Percentiles rank a stretch among this genome's conserved stretches.
Conservation (phyloP, 768 basidiomycete genomes). For the Lepiota subincarnata region DNA sequence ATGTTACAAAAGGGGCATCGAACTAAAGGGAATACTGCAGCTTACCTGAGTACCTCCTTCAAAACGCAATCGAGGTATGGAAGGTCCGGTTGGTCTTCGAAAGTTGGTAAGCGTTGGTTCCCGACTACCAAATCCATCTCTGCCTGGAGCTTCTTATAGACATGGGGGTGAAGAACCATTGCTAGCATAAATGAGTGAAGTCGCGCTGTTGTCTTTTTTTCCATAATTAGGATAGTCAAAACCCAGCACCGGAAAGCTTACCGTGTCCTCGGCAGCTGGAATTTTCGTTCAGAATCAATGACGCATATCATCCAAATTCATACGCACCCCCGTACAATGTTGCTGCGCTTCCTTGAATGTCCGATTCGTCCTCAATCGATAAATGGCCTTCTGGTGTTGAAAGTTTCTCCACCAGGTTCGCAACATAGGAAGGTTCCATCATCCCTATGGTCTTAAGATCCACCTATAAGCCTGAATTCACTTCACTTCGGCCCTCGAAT, state of each 20-base stretch:
- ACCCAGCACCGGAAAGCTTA: constrained; percentile 12
- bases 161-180: constrained; percentile 50
- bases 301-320: background rate
- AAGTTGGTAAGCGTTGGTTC: constrained; percentile 40
- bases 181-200: constrained; percentile 49
- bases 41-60: constrained; percentile 45
- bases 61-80: constrained; percentile 45
- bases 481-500: background rate
- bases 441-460: constrained; percentile 35
- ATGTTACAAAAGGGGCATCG: constrained; percentile 1
- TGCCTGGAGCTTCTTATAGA: constrained; percentile 43
- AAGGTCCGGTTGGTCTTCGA: constrained; percentile 38
- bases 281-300: background rate
- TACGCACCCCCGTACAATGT: constrained; percentile 45
- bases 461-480: constrained; percentile 9
- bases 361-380: constrained; percentile 41
- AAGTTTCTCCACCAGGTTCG: constrained; percentile 38
- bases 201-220: constrained; percentile 47
- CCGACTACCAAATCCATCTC: constrained; percentile 49
- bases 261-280: constrained; percentile 38
- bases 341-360: constrained; percentile 55
- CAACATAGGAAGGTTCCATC: constrained; percentile 42
- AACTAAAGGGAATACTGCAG: background rate
- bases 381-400: constrained; percentile 28
- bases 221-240: constrained; percentile 15